A percentile compares a stretch with the other conserved stretches of the same genome.
Evolutionary conservation across 2,329 filamentous ascomycete species (phyloP).

Genomic region (Thielaviopsis euricoi): DNA sequence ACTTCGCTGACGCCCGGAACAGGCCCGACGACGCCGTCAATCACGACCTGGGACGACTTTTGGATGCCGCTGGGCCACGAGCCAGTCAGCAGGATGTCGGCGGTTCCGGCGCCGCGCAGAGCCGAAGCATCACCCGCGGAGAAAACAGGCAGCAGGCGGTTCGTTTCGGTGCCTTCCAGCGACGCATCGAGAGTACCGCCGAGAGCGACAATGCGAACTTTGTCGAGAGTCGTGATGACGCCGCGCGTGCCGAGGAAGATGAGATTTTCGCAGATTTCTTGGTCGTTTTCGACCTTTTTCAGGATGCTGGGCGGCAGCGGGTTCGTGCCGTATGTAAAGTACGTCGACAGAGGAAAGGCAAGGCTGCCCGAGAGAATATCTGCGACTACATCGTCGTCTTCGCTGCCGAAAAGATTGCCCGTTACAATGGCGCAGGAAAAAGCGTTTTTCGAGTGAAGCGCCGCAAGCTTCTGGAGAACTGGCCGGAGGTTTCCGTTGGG

Average conservation of each 20-base stretch:
- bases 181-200: constrained; percentile 57
- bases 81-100: constrained; percentile 76
- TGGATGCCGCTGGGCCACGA: constrained; percentile 68
- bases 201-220: constrained; percentile 70
- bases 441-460: constrained; percentile 70
- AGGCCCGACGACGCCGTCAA: constrained; percentile 17
- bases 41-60: constrained; percentile 46
- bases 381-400: constrained; percentile 42
- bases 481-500: constrained; percentile 62
- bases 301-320: constrained; percentile 56
- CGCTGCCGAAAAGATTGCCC: constrained; percentile 62
- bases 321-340: constrained; percentile 68
- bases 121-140: constrained; percentile 59
- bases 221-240: constrained; percentile 76
- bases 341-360: constrained; percentile 63
- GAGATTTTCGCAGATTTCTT: constrained; percentile 74
- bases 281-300: constrained; percentile 56
- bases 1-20: constrained; percentile 42
- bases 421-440: constrained; percentile 75
- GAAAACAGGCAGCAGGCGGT: constrained; percentile 64
- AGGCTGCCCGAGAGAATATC: constrained; percentile 59
- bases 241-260: constrained; percentile 79
- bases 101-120: constrained; percentile 57
- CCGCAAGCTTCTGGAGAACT: constrained; percentile 64
- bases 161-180: constrained; percentile 45